Evolutionary conservation across 164 flowering plant genomes (phyloP).

Genomic region (Litsea cubeba): DNA sequence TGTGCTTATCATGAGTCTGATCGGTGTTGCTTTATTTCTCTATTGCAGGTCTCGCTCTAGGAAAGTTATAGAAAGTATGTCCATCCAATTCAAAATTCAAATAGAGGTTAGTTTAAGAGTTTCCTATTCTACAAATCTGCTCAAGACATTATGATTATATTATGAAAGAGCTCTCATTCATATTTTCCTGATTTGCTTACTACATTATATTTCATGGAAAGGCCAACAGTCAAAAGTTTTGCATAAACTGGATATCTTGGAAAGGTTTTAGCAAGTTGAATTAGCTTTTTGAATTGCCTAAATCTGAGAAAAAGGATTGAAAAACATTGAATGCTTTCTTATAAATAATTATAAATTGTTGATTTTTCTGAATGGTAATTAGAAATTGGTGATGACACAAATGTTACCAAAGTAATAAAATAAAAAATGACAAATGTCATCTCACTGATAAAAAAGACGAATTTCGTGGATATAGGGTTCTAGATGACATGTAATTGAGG

Average conservation of each 20-base stretch:
- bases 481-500: no score
- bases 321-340: no score
- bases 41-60: constrained; percentile 52
- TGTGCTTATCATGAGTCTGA: neutral
- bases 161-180: neutral
- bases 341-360: no score
- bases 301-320: neutral
- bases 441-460: no score
- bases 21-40: neutral
- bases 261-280: neutral
- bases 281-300: neutral
- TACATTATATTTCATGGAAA: neutral
- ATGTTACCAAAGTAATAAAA: no score
- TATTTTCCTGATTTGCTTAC: neutral
- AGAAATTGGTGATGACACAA: no score
- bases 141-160: neutral
- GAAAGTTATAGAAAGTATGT: constrained; percentile 53
- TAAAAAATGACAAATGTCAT: no score
- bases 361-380: no score
- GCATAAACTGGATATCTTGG: neutral
- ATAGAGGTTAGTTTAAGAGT: constrained; percentile 45
- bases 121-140: neutral
- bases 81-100: constrained; percentile 56
- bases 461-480: no score
- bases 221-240: neutral